A percentile compares a stretch with the other conserved stretches of the same genome.
Conservation (phyloP, 2,329 filamentous ascomycete species). For the Exophiala mesophila region DNA sequence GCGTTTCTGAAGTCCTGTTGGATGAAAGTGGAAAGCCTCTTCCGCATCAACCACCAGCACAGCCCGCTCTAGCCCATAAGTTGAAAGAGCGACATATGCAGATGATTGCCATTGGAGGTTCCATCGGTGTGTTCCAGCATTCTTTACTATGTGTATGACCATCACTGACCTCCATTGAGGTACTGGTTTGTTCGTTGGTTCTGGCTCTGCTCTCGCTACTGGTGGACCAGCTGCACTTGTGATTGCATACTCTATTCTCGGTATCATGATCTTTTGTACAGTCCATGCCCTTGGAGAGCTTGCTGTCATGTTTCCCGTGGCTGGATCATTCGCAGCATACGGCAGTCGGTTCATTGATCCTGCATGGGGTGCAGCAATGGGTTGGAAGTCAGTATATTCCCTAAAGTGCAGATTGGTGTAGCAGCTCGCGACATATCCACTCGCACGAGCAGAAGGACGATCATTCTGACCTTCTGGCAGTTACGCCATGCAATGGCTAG, state of each 20-base stretch:
- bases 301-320: slow-evolving; percentile 80
- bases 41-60: not conserved
- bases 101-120: not conserved
- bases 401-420: too few species aligned
- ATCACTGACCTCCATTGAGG: slow-evolving; percentile 1
- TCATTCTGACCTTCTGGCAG: slow-evolving; percentile 69
- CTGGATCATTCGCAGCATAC: slow-evolving; percentile 86
- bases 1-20: not conserved
- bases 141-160: not conserved
- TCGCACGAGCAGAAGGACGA: too few species aligned
- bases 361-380: slow-evolving; percentile 44
- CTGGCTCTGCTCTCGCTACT: slow-evolving; percentile 61
- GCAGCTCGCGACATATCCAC: too few species aligned
- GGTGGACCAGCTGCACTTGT: slow-evolving; percentile 75
- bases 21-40: not conserved
- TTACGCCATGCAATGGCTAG: slow-evolving; percentile 21
- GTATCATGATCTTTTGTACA: slow-evolving; percentile 83
- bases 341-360: slow-evolving; percentile 91
- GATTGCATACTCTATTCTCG: slow-evolving; percentile 72
- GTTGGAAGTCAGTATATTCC: slow-evolving; percentile 49
- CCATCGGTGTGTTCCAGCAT: not conserved
- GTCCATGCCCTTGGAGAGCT: slow-evolving; percentile 88
- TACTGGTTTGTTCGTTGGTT: slow-evolving; percentile 50
- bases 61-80: not conserved
- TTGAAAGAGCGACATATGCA: not conserved